phyloP scores from a whole-genome alignment of 2,329 filamentous ascomycete genomes.

The Sporothrix luriei region DNA sequence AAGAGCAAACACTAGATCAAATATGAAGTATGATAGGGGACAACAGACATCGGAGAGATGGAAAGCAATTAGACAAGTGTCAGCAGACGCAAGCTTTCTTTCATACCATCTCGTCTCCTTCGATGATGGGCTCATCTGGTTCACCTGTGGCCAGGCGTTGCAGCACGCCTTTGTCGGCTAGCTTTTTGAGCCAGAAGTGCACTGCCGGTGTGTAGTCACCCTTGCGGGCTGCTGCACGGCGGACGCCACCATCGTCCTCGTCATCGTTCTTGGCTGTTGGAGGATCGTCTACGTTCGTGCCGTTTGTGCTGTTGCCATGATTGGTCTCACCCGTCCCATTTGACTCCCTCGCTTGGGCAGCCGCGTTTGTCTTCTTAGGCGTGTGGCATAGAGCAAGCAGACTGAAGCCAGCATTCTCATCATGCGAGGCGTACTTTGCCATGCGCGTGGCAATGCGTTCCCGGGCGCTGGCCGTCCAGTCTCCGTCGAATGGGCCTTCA shows the following conservation, averaged over 20 bases:
- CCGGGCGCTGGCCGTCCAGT: constrained; percentile 69
- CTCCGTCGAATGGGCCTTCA: constrained; percentile 40
- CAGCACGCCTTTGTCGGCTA: constrained; percentile 68
- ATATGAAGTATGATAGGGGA: background rate
- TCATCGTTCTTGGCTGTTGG: constrained; percentile 46
- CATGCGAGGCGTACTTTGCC: constrained; percentile 37
- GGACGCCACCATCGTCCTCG: constrained; percentile 50
- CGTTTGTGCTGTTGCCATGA: constrained; percentile 20
- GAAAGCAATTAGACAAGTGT: background rate
- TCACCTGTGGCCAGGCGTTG: constrained; percentile 42
- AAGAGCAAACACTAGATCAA: background rate
- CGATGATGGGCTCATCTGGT: constrained; percentile 5
- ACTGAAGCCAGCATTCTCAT: constrained; percentile 48
- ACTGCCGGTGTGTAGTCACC: constrained; percentile 72
- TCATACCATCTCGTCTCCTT: background rate
- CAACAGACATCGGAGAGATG: background rate
- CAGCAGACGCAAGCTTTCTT: background rate
- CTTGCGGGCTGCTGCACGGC: constrained; percentile 57
- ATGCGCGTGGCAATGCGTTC: constrained; percentile 70
- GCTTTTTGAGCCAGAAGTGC: constrained; percentile 67
- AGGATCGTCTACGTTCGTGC: background rate
- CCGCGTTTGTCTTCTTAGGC: constrained; percentile 45
- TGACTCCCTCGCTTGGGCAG: background rate
- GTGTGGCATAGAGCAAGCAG: constrained; percentile 74
- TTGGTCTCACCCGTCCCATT: background rate